Evolutionary conservation across 305 asterid species (phyloP), one percentile per base, ranked within the genome.

Genomic region (Solanum hybrid): DNA sequence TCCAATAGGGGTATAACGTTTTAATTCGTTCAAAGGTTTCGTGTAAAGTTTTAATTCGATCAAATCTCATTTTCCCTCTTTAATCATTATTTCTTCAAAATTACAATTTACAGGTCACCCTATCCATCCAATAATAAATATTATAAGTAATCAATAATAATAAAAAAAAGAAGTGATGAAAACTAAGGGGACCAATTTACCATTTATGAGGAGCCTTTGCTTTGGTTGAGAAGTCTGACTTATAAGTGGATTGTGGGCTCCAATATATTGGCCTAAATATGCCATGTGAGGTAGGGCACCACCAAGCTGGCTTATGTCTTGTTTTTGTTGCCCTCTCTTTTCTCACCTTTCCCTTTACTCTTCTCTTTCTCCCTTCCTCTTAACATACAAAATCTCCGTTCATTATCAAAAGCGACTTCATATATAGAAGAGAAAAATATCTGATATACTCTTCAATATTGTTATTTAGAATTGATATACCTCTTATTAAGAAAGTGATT

Each of bases 241-340:
- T 90, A 91, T 89, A 90, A 90, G 90, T 24, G 89, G 81, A 89
- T 8, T 89, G 75, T 89, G 95, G 95, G 95, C 22, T 89, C 95
- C 91, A 87, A 9, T 4, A 39, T 85, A 87, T 36, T 46, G 67
- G 89, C 64, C 86, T 87, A 31, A 71, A 71, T 92, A 74, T 29
- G 87, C 91, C 97, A 95, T 95, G 97, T 95, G 96, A 94, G 93
- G 95, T 96, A 93, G 97, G 98, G 93, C 94, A 92, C 96, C 94
- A 92, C 93, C 93, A 92, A 92, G 96, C 96, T 92, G 95, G 95
- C 94, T 61, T 89, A 11, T 92, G 95, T 92, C 94, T 92, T 78
- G 88, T 86, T 92, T 71, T 87, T 76, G 93, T 91, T 94, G 95
- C 90, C 20, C 93, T 36, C 89, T 36, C 20, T 46, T 29, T 78